Base-by-base conservation (phyloP, 1,139 yeast species). In the Taphrina communis region DNA sequence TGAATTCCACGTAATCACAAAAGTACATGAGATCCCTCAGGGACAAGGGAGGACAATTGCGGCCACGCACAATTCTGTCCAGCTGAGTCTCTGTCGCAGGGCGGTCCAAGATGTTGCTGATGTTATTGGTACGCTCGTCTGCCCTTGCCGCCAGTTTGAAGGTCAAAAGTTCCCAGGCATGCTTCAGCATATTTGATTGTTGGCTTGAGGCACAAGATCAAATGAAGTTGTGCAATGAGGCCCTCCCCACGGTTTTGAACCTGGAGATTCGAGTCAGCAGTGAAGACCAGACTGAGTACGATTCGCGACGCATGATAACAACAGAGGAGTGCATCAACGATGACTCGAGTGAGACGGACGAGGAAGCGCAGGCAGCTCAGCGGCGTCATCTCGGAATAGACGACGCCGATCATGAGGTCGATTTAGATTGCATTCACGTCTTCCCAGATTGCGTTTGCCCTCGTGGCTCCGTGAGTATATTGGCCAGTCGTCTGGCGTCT, bases 21-120 rank as follows among this genome's bases (percentile, higher is more conserved):
- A 36, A 53, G 25, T 36, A 53, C 42, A 38, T 19, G 42, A 53
- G 42, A 38, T 53, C 58, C n/a, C 42, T 12, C 25, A 53, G 35
- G 9, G 58, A 36, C 25, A 53, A 38, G 12, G 58, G 58, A n/a
- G 58, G 58, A 36, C 58, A 53, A 53, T 53, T n/a, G 11, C 35
- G 42, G 2, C 42, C 25, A 11, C 14, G 21, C 36, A 53, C 42
- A 6, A 53, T 35, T 9, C 42, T 31, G 6, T 53, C 58, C 42
- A 53, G n/a, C 14, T 44, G 48, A 44, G 48, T 44, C 19, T 44
- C 48, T 12, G 48, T n/a, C 9, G 48, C 2, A 17, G 48, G 48
- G n/a, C 48, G 48, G 6, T n/a, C 48, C n/a, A 44, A 17, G 19
- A 44, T n/a, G n/a, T 44, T 8, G 48, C 48, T 44, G n/a, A 44